These are phyloP conservation scores for Penicillium palitans DNA, from an alignment of 2,329 filamentous ascomycete species.

Conservation along the genomic window DNA sequence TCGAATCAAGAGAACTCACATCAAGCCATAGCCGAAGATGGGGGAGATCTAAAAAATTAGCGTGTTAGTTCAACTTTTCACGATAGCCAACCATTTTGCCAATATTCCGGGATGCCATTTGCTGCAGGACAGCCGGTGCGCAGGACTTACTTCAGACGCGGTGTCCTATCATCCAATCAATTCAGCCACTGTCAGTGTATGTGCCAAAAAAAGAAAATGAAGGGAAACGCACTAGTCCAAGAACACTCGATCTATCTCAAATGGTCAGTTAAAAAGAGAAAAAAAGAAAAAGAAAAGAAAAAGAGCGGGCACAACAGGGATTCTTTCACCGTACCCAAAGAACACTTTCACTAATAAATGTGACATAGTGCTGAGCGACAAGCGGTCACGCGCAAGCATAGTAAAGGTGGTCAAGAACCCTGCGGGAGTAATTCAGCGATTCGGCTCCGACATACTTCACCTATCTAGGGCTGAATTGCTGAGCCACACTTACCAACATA, in stretches of 20 bases:
- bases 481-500: conserved; percentile 62
- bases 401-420: conserved; percentile 81
- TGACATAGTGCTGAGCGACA: conserved; percentile 58
- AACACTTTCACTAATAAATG: conserved; percentile 64
- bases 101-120: conserved; percentile 28
- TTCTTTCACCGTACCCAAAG: conserved; percentile 52
- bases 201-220: conserved; percentile 6
- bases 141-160: conserved; percentile 39
- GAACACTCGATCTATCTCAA: conserved; percentile 51
- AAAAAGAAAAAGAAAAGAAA: conserved; percentile 15
- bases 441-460: conserved; percentile 10
- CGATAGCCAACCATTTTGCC: conserved; percentile 42
- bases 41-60: conserved; percentile 43
- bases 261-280: conserved; percentile 13
- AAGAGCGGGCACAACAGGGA: conserved; percentile 18
- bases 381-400: conserved; percentile 58
- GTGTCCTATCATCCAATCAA: conserved; percentile 43
- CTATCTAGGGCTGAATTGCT: conserved; percentile 15
- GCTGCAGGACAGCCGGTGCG: conserved; percentile 35
- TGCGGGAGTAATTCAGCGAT: conserved; percentile 33
- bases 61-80: conserved; percentile 38
- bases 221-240: conserved; percentile 57
- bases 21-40: conserved; percentile 43
- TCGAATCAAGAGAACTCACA: conserved; percentile 32
- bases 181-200: conserved; percentile 40